Evolutionary conservation across 2,329 filamentous ascomycete genomes (phyloP), one percentile per base, ranked within the genome.

Genomic region (Stachybotrys echinatus): DNA sequence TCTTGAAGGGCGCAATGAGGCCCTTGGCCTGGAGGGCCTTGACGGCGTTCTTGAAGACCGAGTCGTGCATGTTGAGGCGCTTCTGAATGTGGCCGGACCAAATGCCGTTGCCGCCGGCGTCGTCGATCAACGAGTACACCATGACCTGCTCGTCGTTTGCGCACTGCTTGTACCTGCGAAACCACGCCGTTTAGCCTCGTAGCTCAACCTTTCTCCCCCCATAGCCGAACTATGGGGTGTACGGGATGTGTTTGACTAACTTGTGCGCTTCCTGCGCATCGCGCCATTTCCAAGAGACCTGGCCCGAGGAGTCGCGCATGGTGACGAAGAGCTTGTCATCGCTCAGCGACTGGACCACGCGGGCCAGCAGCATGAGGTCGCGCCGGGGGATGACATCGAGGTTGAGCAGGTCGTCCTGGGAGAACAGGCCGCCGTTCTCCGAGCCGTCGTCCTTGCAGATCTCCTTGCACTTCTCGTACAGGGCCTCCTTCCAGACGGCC

Each of bases 81-180:
- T 78, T 79, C 66, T 92, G 89, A 59, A 99, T 85, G 14, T 84
- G 87, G 65, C 90, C 89, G 54, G 87, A 87, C 94, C 94, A 99
- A 62, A 96, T 89, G 53, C 92, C 94, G 61, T 90, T 87, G 56
- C 83, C 81, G 55, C 88, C 89, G 23, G 88, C 85, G 58, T 89
- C 86, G 70, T 97, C 92, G 64, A 99, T 92, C 59, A 89, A 82
- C 56, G 85, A 83, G 77, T 95, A 97, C 22, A 97, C 87, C 63
- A 96, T 79, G 63, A 84, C 81, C 69, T 86, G 81, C 58, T 97
- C 92, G 61, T 92, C 83, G 52, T 82, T 81, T 44, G 74, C 70
- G 54, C 83, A 78, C 52, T 74, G 73, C 56, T 78, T 79, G 66
- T 83, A 84, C 58, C 80, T 84, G 54, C 23, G 31, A n/a, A 23